Evolutionary conservation across 805 yeast species (phyloP), one percentile per base, ranked within the genome.

Genomic region (Metschnikowia hibisci): DNA sequence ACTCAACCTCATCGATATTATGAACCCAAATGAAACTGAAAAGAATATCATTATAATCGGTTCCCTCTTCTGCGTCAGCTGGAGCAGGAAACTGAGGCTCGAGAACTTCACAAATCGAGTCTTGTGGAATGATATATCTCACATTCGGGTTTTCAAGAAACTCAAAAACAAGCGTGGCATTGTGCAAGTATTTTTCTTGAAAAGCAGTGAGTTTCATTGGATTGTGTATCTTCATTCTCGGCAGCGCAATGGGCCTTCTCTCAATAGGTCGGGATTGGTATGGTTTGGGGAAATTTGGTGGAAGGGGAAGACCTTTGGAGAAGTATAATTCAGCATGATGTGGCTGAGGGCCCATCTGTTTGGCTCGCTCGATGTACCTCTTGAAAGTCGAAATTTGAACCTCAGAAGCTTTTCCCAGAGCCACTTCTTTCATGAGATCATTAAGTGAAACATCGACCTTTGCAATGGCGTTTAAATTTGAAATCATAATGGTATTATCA

Each of bases 391-490:
- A 67, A 13, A 91, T 84, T 60, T 88, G 91, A 6, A 75, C 81
- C 4, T 78, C 76, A 0, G 80, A 61, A 0, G 96, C 96, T 18
- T 71, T 73, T 4, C 96, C 96, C 43, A 83, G 76, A 0, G 98
- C 97, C 2, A 91, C 96, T 4, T 74, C 76, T 48, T 82, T 81
- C 96, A 91, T 89, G 41, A 91, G 66, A 1, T 74, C 64, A 50
- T 81, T 84, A 39, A 91, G 63, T 4, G 81, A 73, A 0, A 79
- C 73, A 55, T 89, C 95, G 4, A 73, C 71, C 32, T 84, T 75
- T 0, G 97, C 97, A 63, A 91, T 81, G 1, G 84, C 72, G 56
- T 90, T 90, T 56, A 91, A 73, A 53, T 88, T 86, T 4, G 85
- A 80, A 52, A 91, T 88, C 86, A 91, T 87, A 48, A 84, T 78